Evolutionary conservation across 495 filamentous ascomycete species (phyloP).

Genomic region (Barbatosphaeria neglecta): DNA sequence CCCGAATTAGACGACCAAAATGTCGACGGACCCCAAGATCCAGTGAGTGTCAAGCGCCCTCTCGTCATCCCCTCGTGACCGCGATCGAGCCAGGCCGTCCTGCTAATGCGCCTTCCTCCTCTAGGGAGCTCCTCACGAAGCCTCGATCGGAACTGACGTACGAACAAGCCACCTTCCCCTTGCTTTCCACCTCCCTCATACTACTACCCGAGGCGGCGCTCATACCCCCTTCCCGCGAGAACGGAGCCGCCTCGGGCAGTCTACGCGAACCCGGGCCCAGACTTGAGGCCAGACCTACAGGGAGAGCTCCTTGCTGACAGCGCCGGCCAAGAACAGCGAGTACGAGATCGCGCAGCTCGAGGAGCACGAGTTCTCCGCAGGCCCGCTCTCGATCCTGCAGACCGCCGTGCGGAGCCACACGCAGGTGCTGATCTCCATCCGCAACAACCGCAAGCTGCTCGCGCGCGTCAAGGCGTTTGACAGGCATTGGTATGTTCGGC

Average conservation of each 20-base stretch:
- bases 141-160: constrained; percentile 73
- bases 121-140: constrained; percentile 72
- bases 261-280: too few relatives aligned
- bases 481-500: constrained; percentile 17
- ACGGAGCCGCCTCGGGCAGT: too few relatives aligned
- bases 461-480: constrained; percentile 39
- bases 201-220: too few relatives aligned
- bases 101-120: not conserved
- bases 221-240: too few relatives aligned
- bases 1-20: not conserved
- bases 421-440: constrained; percentile 82
- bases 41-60: constrained; percentile 35
- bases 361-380: constrained; percentile 79
- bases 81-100: not conserved
- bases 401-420: constrained; percentile 78
- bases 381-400: constrained; percentile 84
- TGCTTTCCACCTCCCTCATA: not conserved
- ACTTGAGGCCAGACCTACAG: too few relatives aligned
- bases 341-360: constrained; percentile 83
- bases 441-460: constrained; percentile 81
- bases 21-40: constrained; percentile 58
- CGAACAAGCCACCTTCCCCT: constrained; percentile 19
- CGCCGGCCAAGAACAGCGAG: constrained; percentile 42
- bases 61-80: not conserved
- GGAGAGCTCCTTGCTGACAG: constrained; percentile 3